A percentile compares a stretch with the other conserved stretches of the same genome.
Conservation (phyloP, 768 basidiomycete species). For the Termitomyces titanicus region DNA sequence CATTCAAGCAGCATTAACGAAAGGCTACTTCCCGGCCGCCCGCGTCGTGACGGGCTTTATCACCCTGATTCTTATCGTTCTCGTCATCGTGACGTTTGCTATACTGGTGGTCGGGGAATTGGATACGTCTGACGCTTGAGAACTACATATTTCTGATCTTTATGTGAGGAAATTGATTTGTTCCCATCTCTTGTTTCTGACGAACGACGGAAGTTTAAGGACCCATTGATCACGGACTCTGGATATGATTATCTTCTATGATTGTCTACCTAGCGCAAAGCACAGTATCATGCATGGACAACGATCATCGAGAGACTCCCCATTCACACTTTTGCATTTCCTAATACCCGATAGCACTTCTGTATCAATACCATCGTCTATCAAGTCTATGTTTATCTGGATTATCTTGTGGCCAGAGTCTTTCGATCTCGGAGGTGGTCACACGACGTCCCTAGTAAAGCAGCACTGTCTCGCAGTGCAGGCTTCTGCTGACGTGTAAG, state of each 20-base stretch:
- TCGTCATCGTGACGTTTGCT: conserved; percentile 18
- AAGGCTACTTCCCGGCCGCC: conserved; percentile 20
- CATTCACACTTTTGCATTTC: neutral
- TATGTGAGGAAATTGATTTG: conserved; percentile 5
- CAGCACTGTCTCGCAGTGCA: too few species aligned
- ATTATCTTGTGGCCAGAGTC: neutral
- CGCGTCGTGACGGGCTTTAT: conserved; percentile 14
- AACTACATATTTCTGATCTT: neutral
- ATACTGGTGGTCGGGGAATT: conserved; percentile 17
- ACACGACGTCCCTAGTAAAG: too few species aligned
- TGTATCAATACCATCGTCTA: neutral
- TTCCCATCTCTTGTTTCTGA: neutral
- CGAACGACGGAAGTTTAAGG: neutral
- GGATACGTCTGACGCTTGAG: neutral
- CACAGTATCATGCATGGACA: neutral
- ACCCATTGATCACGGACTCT: too few species aligned
- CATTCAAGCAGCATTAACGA: conserved; percentile 19
- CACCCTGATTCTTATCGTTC: conserved; percentile 10
- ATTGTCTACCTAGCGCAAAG: neutral
- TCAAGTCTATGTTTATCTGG: neutral
- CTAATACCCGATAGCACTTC: neutral
- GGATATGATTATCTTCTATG: neutral
- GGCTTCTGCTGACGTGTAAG: too few species aligned
- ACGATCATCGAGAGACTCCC: neutral
- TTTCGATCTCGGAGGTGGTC: too few species aligned